phyloP scores from a whole-genome alignment of 768 basidiomycete genomes.

The Leccinum disarticulatum region DNA sequence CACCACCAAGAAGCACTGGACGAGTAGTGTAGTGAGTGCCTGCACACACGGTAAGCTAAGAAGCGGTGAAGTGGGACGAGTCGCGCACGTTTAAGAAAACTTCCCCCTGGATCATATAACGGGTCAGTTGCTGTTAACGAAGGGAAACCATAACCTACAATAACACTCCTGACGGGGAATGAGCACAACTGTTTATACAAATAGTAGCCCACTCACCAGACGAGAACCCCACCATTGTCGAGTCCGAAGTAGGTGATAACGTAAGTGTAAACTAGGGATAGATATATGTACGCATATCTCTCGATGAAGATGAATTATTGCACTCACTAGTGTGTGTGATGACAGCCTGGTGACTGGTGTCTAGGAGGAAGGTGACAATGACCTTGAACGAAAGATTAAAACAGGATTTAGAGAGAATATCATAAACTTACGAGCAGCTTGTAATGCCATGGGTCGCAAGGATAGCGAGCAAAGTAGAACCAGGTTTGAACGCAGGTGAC shows the following conservation, averaged over 20 bases:
- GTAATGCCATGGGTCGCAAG: constrained; percentile 48
- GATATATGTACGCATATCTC: not conserved
- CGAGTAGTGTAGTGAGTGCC: constrained; percentile 46
- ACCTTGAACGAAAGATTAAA: constrained; percentile 39
- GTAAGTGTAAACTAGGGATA: constrained; percentile 46
- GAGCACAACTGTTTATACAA: not conserved
- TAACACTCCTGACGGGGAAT: constrained; percentile 20
- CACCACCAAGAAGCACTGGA: constrained; percentile 54
- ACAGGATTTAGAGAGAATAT: not conserved
- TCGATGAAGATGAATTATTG: not conserved
- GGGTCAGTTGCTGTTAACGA: constrained; percentile 5
- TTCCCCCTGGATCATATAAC: constrained; percentile 37
- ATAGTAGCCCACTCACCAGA: constrained; percentile 39
- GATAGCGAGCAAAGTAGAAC: constrained; percentile 53
- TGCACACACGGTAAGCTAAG: constrained; percentile 7
- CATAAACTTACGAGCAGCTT: constrained; percentile 42
- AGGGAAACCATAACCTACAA: constrained; percentile 15
- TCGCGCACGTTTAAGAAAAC: constrained; percentile 46
- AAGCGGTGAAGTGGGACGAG: not conserved
- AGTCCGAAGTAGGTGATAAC: constrained; percentile 41
- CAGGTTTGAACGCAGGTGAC: constrained; percentile 55
- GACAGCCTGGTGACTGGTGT: constrained; percentile 52
- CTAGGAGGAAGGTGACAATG: constrained; percentile 45
- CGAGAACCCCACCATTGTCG: constrained; percentile 30
- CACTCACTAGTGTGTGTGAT: constrained; percentile 50